Conservation (phyloP, 208 protist genomes). For the Leishmania mexicana region DNA sequence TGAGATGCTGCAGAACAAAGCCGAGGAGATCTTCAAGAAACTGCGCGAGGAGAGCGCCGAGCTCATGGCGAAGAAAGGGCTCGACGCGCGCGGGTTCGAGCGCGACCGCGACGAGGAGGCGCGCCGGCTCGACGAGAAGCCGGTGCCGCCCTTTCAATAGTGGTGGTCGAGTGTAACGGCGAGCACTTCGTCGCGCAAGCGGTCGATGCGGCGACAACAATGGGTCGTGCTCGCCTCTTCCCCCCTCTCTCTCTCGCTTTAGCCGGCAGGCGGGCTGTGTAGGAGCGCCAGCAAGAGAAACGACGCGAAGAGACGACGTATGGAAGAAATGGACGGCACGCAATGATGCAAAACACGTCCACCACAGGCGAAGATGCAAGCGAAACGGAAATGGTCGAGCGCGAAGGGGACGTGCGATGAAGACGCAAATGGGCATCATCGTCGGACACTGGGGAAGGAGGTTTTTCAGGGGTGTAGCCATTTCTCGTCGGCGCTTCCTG, state of each 20-base stretch:
- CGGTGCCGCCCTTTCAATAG: slow-evolving; percentile 70
- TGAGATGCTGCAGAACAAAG: slow-evolving; percentile 56
- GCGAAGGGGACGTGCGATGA: background rate
- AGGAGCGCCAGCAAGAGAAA: background rate
- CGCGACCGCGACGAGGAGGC: slow-evolving; percentile 56
- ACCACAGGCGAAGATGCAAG: background rate
- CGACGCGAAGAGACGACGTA: background rate
- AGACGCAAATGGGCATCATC: background rate
- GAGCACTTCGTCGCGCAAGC: background rate
- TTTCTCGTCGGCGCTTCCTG: background rate
- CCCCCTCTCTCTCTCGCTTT: background rate
- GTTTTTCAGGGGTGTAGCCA: background rate
- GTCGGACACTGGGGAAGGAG: background rate
- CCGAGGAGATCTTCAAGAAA: slow-evolving; percentile 73
- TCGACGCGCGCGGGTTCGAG: slow-evolving; percentile 63
- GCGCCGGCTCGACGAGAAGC: slow-evolving; percentile 61
- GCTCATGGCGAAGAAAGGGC: slow-evolving; percentile 60
- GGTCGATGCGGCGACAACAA: background rate
- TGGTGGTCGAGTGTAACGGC: background rate
- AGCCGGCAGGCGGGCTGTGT: background rate
- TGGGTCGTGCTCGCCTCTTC: background rate
- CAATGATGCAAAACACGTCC: background rate
- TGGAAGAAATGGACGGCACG: background rate
- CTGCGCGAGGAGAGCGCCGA: slow-evolving; percentile 77
- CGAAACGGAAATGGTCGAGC: background rate